Base-by-base conservation (phyloP, 768 basidiomycete genomes). In the Heimioporus sp. region DNA sequence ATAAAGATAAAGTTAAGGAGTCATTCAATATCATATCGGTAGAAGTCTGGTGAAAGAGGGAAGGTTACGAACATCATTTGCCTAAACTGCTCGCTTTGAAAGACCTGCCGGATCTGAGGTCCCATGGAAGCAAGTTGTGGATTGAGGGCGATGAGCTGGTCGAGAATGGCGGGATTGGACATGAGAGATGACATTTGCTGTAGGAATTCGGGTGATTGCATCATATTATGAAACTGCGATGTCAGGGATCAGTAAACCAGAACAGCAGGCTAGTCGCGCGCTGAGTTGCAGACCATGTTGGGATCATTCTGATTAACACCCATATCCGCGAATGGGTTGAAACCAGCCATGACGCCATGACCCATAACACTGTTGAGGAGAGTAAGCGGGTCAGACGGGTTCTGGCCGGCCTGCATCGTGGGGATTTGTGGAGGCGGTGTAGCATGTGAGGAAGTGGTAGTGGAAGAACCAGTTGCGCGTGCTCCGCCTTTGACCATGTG, bases 271-370 rank as follows among this genome's bases (percentile, higher is more conserved):
- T 20, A 19, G 43, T 43, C 20, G 10, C 37, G n/a, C 21, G 28
- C 8, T 19, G 35, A 41, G 72, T 32, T 15, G 54, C 81, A 57
- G 53, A 92, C 92, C 83, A 96, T 90, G 67, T 98, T 97, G 0
- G 95, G 95, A 66, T 98, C 96, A 60, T 90, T 91, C 5, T 81
- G 76, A 64, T 99, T 99, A 40, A 96, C 45, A 2, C 95, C 96
- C 82, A 96, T 84, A 5, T 87, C 87, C 0, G 87, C 79, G 63
- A 99, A 98, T 0, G 97, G 96, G 62, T 98, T 98, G 65, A 95
- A 76, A 6, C 90, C 88, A 0, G 87, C 87, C 81, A 91, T 82
- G 16, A 81, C 75, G 2, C 91, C 92, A 58, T 85, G 90, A 0
- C 86, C 90, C 68, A 82, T 72, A 62, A 86, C 83, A 15, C 85